A percentile compares a stretch with the other conserved stretches of the same genome.
phyloP scores from a whole-genome alignment of 169 alveolate genomes.

The Plasmodium vinckei region DNA sequence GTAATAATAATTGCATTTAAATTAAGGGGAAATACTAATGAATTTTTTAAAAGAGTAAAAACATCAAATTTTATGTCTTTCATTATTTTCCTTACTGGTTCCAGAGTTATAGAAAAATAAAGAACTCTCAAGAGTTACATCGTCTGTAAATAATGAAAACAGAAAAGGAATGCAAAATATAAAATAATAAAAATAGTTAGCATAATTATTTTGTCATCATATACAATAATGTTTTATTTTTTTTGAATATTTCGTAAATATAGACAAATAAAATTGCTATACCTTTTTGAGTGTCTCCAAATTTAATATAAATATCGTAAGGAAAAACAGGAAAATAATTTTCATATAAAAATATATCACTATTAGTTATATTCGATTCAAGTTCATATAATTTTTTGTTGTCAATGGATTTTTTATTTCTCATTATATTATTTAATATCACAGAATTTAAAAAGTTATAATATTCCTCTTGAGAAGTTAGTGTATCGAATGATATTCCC shows the following conservation, averaged over 20 bases:
- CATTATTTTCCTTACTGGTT: no score
- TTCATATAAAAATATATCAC: conserved; percentile 36
- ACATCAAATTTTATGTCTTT: no score
- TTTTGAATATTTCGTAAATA: no score
- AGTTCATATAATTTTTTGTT: conserved; percentile 44
- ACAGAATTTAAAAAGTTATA: conserved; percentile 32
- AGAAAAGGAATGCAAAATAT: no score
- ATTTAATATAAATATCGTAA: conserved; percentile 24
- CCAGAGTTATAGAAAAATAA: no score
- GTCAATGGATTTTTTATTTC: conserved; percentile 33
- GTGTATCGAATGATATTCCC: conserved; percentile 54
- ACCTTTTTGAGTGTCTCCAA: conserved; percentile 28
- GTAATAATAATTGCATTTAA: not conserved
- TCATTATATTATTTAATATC: conserved; percentile 59
- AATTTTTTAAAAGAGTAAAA: no score
- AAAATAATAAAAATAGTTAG: no score
- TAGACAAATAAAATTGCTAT: conserved; percentile 1
- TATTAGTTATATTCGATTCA: conserved; percentile 13
- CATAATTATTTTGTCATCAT: no score
- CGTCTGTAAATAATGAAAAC: no score
- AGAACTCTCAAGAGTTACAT: no score
- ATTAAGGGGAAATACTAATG: no score
- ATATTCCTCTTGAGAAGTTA: conserved; percentile 22
- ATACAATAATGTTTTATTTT: no score
- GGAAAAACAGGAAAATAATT: conserved; percentile 55